Conservation (phyloP, 768 basidiomycete species). For the Trametopsis cervina region DNA sequence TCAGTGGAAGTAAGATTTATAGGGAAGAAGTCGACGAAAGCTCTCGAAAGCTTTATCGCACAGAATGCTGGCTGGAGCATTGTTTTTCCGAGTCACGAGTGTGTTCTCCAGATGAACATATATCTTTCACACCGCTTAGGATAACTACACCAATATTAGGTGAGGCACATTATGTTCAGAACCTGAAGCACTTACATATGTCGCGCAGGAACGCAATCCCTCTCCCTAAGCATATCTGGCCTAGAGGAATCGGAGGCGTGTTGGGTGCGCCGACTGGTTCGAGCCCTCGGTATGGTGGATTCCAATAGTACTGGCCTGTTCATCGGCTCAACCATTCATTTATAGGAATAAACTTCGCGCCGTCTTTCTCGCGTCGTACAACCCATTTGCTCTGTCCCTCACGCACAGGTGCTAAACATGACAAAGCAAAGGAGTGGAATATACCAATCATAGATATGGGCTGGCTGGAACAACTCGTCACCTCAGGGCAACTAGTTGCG, state of each 20-base stretch:
- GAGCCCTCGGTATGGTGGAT: constrained; percentile 61
- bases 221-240: constrained; percentile 68
- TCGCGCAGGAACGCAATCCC: constrained; percentile 42
- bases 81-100: constrained; percentile 75
- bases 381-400: constrained; percentile 82
- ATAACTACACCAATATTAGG: constrained; percentile 54
- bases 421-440: constrained; percentile 75
- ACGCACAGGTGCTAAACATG: constrained; percentile 63
- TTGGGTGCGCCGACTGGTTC: constrained; percentile 58
- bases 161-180: constrained; percentile 19
- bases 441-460: constrained; percentile 62
- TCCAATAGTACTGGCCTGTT: too few relatives aligned
- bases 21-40: constrained; percentile 43
- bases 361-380: constrained; percentile 55
- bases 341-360: constrained; percentile 47
- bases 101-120: constrained; percentile 57
- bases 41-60: constrained; percentile 56
- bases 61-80: constrained; percentile 91
- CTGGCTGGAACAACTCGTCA: constrained; percentile 68
- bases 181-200: not conserved
- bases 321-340: constrained; percentile 2
- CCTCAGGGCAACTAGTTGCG: too few relatives aligned
- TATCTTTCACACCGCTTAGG: constrained; percentile 62
- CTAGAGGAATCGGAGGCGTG: constrained; percentile 63
- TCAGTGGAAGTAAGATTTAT: constrained; percentile 69